phyloP scores from a whole-genome alignment of 2,329 filamentous ascomycete species.

The Cercospora zeina region DNA sequence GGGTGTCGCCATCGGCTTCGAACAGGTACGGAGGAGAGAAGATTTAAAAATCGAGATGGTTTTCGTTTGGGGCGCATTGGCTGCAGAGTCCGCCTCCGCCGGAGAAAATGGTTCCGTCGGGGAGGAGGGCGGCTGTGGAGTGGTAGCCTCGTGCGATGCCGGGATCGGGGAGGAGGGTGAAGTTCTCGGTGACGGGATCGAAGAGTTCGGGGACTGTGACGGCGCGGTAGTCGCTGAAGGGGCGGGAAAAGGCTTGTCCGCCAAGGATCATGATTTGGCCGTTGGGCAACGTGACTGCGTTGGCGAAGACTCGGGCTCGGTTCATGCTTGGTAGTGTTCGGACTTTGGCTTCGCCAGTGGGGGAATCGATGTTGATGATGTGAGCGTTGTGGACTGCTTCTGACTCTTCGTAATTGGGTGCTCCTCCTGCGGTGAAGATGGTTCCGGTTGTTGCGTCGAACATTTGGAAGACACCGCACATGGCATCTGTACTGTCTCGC shows the following conservation, averaged over 20 bases:
- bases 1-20: background rate
- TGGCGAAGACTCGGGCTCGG: slow-evolving; percentile 36
- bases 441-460: slow-evolving; percentile 57
- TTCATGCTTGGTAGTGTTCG: slow-evolving; percentile 30
- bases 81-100: slow-evolving; percentile 57
- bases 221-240: slow-evolving; percentile 29
- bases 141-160: slow-evolving; percentile 54
- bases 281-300: slow-evolving; percentile 36
- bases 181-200: slow-evolving; percentile 24
- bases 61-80: slow-evolving; percentile 27
- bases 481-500: slow-evolving; percentile 52
- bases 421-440: slow-evolving; percentile 56
- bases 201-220: slow-evolving; percentile 27
- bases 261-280: slow-evolving; percentile 41
- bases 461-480: slow-evolving; percentile 60
- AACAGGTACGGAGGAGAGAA: slow-evolving; percentile 58
- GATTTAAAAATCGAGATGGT: slow-evolving; percentile 59
- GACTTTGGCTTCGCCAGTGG: slow-evolving; percentile 8
- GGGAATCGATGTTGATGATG: slow-evolving; percentile 51
- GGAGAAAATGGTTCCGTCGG: slow-evolving; percentile 53
- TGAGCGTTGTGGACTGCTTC: slow-evolving; percentile 50
- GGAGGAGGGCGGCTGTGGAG: slow-evolving; percentile 52
- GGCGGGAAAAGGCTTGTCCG: slow-evolving; percentile 28
- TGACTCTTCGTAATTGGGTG: slow-evolving; percentile 49
- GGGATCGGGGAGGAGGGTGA: slow-evolving; percentile 19